Evolutionary conservation across 2,329 filamentous ascomycete genomes (phyloP), one percentile per base, ranked within the genome.

Genomic region (Lachnum nothofagi): DNA sequence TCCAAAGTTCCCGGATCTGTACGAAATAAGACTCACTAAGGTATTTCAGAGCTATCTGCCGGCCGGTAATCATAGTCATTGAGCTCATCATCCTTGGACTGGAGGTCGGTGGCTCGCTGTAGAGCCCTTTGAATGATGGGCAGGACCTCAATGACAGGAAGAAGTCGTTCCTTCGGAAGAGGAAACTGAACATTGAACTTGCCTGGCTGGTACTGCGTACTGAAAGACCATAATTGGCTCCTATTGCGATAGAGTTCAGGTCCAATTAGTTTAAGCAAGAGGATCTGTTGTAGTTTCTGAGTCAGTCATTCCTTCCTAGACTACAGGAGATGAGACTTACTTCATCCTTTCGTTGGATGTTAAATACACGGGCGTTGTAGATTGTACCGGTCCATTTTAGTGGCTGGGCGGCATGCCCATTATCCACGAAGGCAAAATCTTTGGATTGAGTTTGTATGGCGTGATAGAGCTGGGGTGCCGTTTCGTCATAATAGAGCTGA

Each of bases 181-280:
- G 50, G 55, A 44, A 57, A 57, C 19, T 49, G 48, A 25, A 57
- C 34, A 34, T 57, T 57, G 37, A 53, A 57, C 22, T 33, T 46
- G 20, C 25, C n/a, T 10, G 39, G 6, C 3, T n/a, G 12, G 2
- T 16, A 19, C 3, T 4, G 4, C 34, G 34, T 17, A 9, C 10
- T 17, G 8, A 3, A 17, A 16, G 19, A 16, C 16, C 16, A 22
- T 24, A 19, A 23, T 12, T 43, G 12, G 23, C 8, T 8, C 24
- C 20, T n/a, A n/a, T n/a, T n/a, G n/a, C n/a, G n/a, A 17, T 16
- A 24, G 12, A 20, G 17, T 3, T 12, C 12, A 12, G n/a, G 20
- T 16, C 40, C 44, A 25, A 19, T 24, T 19, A 48, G 12, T 23
- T 25, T 44, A 5, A 57, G 16, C 12, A 52, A 17, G 12, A 57